Base-by-base conservation (phyloP, 2,329 filamentous ascomycete genomes). In the Colletotrichum brevisporum region DNA sequence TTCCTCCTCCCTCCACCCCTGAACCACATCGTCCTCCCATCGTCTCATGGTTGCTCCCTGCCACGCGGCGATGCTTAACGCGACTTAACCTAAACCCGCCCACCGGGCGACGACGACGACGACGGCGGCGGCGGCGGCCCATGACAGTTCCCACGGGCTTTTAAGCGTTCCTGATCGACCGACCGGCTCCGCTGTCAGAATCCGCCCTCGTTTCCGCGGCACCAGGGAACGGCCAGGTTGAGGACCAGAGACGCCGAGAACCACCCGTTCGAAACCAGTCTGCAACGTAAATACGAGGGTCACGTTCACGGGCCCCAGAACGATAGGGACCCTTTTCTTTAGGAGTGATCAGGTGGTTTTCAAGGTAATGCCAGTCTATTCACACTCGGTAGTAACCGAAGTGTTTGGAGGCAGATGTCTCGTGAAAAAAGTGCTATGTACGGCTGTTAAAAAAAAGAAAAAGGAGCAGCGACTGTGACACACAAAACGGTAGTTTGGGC, bases 31-130 rank as follows among this genome's bases (percentile, higher is more conserved):
- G 53, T 15, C 43, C 43, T 16, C 43, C 43, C 13, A 16, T 48
- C n/a, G 43, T 59, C 56, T 59, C 56, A 59, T 59, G 43, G 56
- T 10, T 16, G n/a, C 56, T 48, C 56, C 56, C 56, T 59, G 56
- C 56, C 56, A 21, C 43, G 56, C 56, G 43, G 43, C 57, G 47
- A 64, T 52, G 62, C 62, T 64, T 64, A 64, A 64, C 55, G 55
- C 53, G 47, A 64, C 54, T 59, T 64, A 59, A 52, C 54, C 62
- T 59, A 64, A 55, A 63, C 36, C 39, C 43, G 59, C 31, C 31
- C 31, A 55, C 39, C 43, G 10, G 53, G 10, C 18, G 3, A 15
- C 10, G 51, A 48, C 10, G 15, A 39, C 41, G n/a, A n/a, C n/a
- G n/a, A n/a, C n/a, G n/a, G n/a, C n/a, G n/a, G n/a, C n/a, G n/a